Percentiles rank a stretch among this genome's conserved stretches.
Conservation (phyloP, 2,329 filamentous ascomycete genomes). For the Bipolaris cookei region DNA sequence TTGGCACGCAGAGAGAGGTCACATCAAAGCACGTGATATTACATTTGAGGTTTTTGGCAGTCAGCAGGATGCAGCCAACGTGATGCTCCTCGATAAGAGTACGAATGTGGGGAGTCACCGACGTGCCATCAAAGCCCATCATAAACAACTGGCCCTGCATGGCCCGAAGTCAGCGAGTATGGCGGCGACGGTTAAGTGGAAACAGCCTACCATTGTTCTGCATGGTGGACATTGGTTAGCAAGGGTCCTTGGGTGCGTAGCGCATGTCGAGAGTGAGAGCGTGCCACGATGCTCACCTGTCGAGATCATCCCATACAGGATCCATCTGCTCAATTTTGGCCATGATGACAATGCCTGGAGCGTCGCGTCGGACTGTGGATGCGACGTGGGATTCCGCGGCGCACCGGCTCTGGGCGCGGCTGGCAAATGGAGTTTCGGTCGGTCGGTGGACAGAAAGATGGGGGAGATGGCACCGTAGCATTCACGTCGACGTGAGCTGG, state of each 20-base stretch:
- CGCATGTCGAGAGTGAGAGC: conserved; percentile 25
- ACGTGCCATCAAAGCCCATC: conserved; percentile 85
- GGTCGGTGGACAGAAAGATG: conserved; percentile 38
- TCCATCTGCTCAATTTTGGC: conserved; percentile 54
- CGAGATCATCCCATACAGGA: conserved; percentile 72
- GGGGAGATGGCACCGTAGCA: conserved; percentile 45
- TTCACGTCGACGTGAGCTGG: conserved; percentile 35
- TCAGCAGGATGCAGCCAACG: conserved; percentile 84
- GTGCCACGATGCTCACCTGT: conserved; percentile 65
- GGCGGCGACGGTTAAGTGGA: conserved; percentile 20
- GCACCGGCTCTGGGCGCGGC: conserved; percentile 43
- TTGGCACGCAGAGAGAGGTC: conserved; percentile 12
- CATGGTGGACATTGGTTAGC: conserved; percentile 46
- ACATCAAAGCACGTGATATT: conserved; percentile 33
- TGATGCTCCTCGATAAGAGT: conserved; percentile 83
- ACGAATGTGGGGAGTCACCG: conserved; percentile 81
- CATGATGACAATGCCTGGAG: conserved; percentile 60
- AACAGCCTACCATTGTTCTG: conserved; percentile 54
- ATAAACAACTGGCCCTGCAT: conserved; percentile 80
- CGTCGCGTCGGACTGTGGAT: conserved; percentile 26
- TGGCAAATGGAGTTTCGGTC: conserved; percentile 34
- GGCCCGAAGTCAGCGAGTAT: conserved; percentile 38
- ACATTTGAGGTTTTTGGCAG: conserved; percentile 87
- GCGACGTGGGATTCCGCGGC: conserved; percentile 34
- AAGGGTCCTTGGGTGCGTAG: conserved; percentile 33